phyloP scores from a whole-genome alignment of 1,139 yeast species.

The Blastobotrys petasosporus region DNA sequence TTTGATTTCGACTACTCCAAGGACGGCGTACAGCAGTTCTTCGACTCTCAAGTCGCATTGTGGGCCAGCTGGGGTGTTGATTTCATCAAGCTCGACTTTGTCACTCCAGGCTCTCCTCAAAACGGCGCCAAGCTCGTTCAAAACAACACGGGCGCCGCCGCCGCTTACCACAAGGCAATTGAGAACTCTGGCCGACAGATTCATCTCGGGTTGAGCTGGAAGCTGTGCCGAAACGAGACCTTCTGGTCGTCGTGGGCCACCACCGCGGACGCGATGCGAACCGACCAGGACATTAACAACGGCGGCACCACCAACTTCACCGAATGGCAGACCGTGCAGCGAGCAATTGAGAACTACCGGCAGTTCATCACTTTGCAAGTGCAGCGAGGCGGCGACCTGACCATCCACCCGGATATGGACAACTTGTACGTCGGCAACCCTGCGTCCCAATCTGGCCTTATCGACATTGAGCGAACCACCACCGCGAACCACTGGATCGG shows the following conservation, averaged over 20 bases:
- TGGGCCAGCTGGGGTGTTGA: conserved; percentile 13
- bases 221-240: conserved; percentile 14
- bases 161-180: conserved; percentile 12
- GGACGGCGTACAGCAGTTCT: conserved; percentile 13
- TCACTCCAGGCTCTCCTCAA: conserved; percentile 13
- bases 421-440: conserved; percentile 14
- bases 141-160: conserved; percentile 10
- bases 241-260: conserved; percentile 8
- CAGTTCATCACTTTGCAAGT: conserved; percentile 13
- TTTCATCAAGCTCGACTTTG: conserved; percentile 12
- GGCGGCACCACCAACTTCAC: conserved; percentile 7
- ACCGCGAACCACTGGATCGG: conserved; percentile 15
- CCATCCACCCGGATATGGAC: conserved; percentile 17
- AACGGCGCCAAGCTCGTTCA: conserved; percentile 12
- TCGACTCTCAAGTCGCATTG: conserved; percentile 8
- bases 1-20: conserved; percentile 14
- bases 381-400: conserved; percentile 5
- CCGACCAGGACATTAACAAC: conserved; percentile 14
- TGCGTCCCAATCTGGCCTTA: conserved; percentile 10
- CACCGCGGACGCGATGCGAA: conserved; percentile 13
- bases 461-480: conserved; percentile 13
- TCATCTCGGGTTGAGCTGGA: conserved; percentile 13
- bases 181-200: conserved; percentile 10
- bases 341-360: conserved; percentile 16
- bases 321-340: conserved; percentile 12